These are phyloP conservation scores for Phialophora verrucosa DNA, from an alignment of 2,329 filamentous ascomycete genomes.

Conservation along the genomic window DNA sequence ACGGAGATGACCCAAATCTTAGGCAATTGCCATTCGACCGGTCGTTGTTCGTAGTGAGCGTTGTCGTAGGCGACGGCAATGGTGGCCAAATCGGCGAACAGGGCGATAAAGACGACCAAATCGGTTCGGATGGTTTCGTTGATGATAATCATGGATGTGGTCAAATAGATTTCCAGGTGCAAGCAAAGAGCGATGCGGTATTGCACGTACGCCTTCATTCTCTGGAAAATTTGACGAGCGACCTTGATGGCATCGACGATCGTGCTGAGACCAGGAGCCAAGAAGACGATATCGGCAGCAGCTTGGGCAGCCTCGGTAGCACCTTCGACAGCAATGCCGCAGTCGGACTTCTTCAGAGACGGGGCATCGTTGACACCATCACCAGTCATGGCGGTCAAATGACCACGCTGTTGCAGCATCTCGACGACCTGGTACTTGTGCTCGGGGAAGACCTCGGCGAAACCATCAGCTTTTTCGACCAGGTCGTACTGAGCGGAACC, in stretches of 20 bases:
- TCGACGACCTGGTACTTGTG: conserved; percentile 79
- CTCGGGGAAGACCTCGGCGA: conserved; percentile 76
- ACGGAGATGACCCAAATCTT: conserved; percentile 81
- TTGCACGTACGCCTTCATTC: conserved; percentile 78
- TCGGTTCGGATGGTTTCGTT: conserved; percentile 75
- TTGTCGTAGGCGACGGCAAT: conserved; percentile 81
- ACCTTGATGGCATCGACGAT: conserved; percentile 77
- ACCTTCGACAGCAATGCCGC: conserved; percentile 75
- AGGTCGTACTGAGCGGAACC: conserved; percentile 77
- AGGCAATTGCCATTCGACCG: conserved; percentile 79
- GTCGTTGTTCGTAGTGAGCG: conserved; percentile 74
- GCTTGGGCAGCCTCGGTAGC: conserved; percentile 74
- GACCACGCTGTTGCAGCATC: conserved; percentile 75
- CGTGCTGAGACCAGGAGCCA: conserved; percentile 72
- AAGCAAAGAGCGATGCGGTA: conserved; percentile 77
- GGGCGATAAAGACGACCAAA: conserved; percentile 77
- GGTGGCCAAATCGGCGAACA: conserved; percentile 79
- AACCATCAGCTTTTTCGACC: conserved; percentile 75
- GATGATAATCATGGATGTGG: conserved; percentile 79
- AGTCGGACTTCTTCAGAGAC: conserved; percentile 75
- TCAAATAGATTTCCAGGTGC: conserved; percentile 76
- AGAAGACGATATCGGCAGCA: conserved; percentile 75
- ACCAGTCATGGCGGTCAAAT: conserved; percentile 77
- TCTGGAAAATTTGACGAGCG: conserved; percentile 76
- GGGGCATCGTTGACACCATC: conserved; percentile 78